phyloP scores from a whole-genome alignment of 139 green algal genomes.

The Dunaliella primolecta region DNA sequence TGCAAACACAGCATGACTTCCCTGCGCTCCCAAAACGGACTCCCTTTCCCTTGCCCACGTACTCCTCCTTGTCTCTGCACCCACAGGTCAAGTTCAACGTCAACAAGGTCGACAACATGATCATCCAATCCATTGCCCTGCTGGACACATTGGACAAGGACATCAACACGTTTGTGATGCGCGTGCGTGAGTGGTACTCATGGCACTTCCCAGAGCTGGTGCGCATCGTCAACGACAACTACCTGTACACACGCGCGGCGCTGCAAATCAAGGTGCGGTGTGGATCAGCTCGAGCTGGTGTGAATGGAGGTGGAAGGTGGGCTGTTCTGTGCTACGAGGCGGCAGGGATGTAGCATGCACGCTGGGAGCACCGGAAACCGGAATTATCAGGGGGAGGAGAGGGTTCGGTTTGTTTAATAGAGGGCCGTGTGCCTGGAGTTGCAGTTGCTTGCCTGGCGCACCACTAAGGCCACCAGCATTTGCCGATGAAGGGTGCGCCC shows the following conservation, averaged over 20 bases:
- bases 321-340: neutral
- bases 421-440: no score
- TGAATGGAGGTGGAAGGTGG: neutral
- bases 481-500: no score
- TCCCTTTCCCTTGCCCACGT: no score
- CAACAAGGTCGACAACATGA: slow-evolving; percentile 98
- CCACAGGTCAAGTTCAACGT: slow-evolving; percentile 92
- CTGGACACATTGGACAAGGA: slow-evolving; percentile 99
- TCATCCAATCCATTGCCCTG: slow-evolving; percentile 97
- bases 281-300: slow-evolving; percentile 17
- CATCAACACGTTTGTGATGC: slow-evolving; percentile 99
- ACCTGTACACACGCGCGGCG: slow-evolving; percentile 83
- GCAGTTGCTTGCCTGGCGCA: no score
- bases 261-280: slow-evolving; percentile 79
- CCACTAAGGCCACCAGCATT: no score
- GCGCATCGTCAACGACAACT: slow-evolving; percentile 95
- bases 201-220: slow-evolving; percentile 99
- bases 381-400: neutral
- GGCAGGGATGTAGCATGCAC: neutral
- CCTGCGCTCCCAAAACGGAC: no score
- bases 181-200: slow-evolving; percentile 96
- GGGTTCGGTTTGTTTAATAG: neutral
- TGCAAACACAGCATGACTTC: no score
- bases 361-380: neutral
- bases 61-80: no score